These are phyloP conservation scores for Ulmus americana DNA, from an alignment of 331 rosid species.

Conservation along the genomic window DNA sequence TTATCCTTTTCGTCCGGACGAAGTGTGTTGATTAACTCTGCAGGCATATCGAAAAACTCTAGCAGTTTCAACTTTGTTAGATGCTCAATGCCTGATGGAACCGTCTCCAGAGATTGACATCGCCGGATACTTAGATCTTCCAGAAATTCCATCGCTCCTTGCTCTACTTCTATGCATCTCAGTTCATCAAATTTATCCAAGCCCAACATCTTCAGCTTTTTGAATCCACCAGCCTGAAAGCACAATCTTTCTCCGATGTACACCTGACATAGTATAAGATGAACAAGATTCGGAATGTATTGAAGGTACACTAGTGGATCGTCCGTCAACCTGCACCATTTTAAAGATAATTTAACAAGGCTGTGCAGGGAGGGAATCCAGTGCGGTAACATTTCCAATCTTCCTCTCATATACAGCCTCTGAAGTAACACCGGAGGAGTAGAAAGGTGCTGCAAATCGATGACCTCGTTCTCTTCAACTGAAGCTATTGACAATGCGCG, in stretches of 20 bases:
- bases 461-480: conserved; percentile 17
- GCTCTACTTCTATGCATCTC: conserved; percentile 9
- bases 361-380: conserved; percentile 32
- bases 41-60: conserved; percentile 27
- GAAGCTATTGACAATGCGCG: conserved; percentile 23
- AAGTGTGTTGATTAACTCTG: conserved; percentile 17
- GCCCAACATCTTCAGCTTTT: conserved; percentile 21
- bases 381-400: conserved; percentile 25
- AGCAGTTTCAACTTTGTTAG: conserved; percentile 21
- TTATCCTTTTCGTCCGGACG: conserved; percentile 15
- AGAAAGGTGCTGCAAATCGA: conserved; percentile 23
- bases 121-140: conserved; percentile 25
- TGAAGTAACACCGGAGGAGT: conserved; percentile 26
- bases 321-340: conserved; percentile 29
- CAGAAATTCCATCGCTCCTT: conserved; percentile 20
- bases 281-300: conserved; percentile 26
- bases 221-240: conserved; percentile 25
- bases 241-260: conserved; percentile 17
- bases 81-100: conserved; percentile 31
- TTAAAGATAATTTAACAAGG: conserved; percentile 24
- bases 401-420: conserved; percentile 25
- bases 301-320: conserved; percentile 27
- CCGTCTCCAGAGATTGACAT: conserved; percentile 22
- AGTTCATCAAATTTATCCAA: conserved; percentile 22
- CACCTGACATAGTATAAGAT: conserved; percentile 23